Percentiles rank a stretch among this genome's conserved stretches.
These are phyloP conservation scores for Xylaria curta DNA, from an alignment of 495 filamentous ascomycete genomes.

Conservation along the genomic window DNA sequence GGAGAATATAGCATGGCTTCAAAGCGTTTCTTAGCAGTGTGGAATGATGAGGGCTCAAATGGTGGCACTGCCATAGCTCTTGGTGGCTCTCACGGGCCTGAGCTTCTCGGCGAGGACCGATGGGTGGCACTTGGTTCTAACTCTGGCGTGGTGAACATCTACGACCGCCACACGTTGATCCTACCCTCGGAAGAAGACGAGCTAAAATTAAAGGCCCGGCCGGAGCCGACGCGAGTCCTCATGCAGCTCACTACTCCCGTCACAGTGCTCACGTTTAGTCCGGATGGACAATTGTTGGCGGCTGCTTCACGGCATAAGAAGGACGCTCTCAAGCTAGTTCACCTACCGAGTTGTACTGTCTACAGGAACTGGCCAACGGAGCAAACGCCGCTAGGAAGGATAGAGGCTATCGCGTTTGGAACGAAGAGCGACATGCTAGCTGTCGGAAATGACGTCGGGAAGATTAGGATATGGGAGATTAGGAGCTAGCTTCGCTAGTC, in stretches of 20 bases:
- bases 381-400: slow-evolving; percentile 84
- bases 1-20: slow-evolving; percentile 81
- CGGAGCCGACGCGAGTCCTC: slow-evolving; percentile 71
- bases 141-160: slow-evolving; percentile 89
- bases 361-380: slow-evolving; percentile 97
- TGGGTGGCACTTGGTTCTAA: slow-evolving; percentile 88
- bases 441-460: slow-evolving; percentile 85
- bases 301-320: slow-evolving; percentile 86
- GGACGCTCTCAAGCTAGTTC: slow-evolving; percentile 86
- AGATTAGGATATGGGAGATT: slow-evolving; percentile 88
- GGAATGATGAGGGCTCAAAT: slow-evolving; percentile 90
- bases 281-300: slow-evolving; percentile 86
- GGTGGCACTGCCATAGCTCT: slow-evolving; percentile 82
- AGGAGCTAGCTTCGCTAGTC: slow-evolving; percentile 40
- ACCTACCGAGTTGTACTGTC: slow-evolving; percentile 89
- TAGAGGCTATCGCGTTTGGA: slow-evolving; percentile 81
- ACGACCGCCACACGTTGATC: slow-evolving; percentile 75
- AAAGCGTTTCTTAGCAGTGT: slow-evolving; percentile 73
- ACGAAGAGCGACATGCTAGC: slow-evolving; percentile 73
- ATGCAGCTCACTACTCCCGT: slow-evolving; percentile 88
- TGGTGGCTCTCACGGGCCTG: slow-evolving; percentile 66
- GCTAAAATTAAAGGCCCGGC: slow-evolving; percentile 64
- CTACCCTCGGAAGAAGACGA: slow-evolving; percentile 49
- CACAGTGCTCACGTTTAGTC: slow-evolving; percentile 76
- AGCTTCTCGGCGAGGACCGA: slow-evolving; percentile 75